phyloP scores from a whole-genome alignment of 768 basidiomycete species.

The Cystofilobasidium ferigula region DNA sequence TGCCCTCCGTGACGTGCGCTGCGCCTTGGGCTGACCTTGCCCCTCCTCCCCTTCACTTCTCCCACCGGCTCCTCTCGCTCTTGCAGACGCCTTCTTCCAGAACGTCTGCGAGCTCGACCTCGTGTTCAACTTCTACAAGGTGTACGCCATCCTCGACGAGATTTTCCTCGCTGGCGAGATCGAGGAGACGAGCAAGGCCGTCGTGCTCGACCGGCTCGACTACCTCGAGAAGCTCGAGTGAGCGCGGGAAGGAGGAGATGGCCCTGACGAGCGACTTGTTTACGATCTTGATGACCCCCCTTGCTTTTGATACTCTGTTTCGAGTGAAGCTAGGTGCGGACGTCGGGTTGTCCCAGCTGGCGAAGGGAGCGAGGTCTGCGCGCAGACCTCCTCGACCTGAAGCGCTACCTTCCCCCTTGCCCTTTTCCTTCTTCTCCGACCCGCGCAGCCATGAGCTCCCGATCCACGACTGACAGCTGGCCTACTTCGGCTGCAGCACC shows the following conservation, averaged over 20 bases:
- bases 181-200: conserved; percentile 95
- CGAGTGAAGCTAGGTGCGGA: no score
- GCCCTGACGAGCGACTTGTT: not conserved
- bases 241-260: conserved; percentile 16
- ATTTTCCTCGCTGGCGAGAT: conserved; percentile 97
- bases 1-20: not conserved
- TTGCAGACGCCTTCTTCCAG: conserved; percentile 87
- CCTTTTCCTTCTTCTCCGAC: no score
- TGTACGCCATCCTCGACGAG: conserved; percentile 96
- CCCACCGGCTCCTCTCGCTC: not conserved
- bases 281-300: conserved; percentile 5
- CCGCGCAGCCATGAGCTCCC: no score
- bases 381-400: no score
- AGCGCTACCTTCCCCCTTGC: no score
- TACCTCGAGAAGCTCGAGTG: conserved; percentile 87
- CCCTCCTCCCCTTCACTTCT: not conserved
- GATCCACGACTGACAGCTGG: no score
- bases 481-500: no score
- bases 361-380: no score
- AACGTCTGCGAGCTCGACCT: conserved; percentile 97
- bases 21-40: conserved; percentile 6
- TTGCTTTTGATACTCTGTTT: not conserved
- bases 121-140: conserved; percentile 99
- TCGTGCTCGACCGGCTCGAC: conserved; percentile 79
- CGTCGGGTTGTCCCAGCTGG: no score